Conservation (phyloP, 805 yeast species). For the Yarrowia sp. region DNA sequence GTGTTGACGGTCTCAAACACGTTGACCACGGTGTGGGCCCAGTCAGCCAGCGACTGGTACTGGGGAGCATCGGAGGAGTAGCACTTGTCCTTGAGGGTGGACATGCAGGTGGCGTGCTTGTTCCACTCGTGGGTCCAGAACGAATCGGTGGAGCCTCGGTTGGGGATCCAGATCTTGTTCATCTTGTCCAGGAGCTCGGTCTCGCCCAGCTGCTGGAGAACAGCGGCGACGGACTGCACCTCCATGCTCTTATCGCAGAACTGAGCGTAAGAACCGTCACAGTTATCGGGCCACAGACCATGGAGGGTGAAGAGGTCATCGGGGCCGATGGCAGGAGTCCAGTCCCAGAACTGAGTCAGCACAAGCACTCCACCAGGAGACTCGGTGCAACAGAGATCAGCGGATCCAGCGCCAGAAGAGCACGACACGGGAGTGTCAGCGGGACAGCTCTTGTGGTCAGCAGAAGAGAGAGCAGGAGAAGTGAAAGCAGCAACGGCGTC, state of each 20-base stretch:
- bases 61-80: constrained; percentile 52
- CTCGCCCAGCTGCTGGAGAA: constrained; percentile 55
- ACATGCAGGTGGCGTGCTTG: constrained; percentile 93
- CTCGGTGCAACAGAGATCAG: constrained; percentile 82
- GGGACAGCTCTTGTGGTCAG: constrained; percentile 48
- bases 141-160: constrained; percentile 67
- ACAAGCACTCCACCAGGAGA: constrained; percentile 83
- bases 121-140: constrained; percentile 93
- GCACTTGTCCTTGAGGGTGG: constrained; percentile 76
- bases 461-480: constrained; percentile 26
- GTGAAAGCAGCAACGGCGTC: constrained; percentile 15
- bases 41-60: constrained; percentile 66
- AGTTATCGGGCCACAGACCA: constrained; percentile 89
- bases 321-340: constrained; percentile 75
- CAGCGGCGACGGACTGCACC: constrained; percentile 58
- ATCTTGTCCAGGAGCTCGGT: constrained; percentile 62
- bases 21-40: constrained; percentile 65
- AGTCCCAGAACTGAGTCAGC: constrained; percentile 94
- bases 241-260: constrained; percentile 71
- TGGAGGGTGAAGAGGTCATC: constrained; percentile 76
- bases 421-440: constrained; percentile 50
- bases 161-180: constrained; percentile 74
- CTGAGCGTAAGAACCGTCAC: constrained; percentile 82
- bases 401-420: constrained; percentile 40
- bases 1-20: constrained; percentile 70